phyloP scores from a whole-genome alignment of 768 basidiomycete species.

The Suillus brevipes region DNA sequence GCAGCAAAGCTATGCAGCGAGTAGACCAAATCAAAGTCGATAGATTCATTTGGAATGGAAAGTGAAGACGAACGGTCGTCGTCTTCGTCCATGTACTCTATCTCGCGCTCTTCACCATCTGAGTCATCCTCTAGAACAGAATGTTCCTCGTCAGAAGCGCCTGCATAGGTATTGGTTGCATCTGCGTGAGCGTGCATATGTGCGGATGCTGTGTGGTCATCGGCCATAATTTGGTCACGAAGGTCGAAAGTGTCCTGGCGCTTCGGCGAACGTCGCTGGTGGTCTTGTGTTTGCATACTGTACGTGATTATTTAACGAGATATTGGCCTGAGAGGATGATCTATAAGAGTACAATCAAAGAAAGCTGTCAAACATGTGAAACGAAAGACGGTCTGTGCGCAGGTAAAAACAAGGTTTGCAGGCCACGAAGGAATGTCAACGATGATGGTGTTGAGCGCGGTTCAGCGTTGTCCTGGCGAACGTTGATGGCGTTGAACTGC shows the following conservation, averaged over 20 bases:
- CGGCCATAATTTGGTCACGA: conserved; percentile 58
- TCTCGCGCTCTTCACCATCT: conserved; percentile 66
- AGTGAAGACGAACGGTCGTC: conserved; percentile 80
- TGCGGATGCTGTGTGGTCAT: conserved; percentile 48
- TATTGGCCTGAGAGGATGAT: not conserved
- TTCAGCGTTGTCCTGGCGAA: not conserved
- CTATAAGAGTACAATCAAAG: not conserved
- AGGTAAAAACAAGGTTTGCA: not conserved
- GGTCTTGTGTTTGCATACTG: conserved; percentile 33
- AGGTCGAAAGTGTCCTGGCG: conserved; percentile 73
- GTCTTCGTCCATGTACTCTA: conserved; percentile 70
- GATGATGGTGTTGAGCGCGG: not conserved
- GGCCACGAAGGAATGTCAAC: not conserved
- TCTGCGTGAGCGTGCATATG: conserved; percentile 50
- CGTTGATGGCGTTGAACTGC: not conserved
- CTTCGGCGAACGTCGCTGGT: conserved; percentile 23
- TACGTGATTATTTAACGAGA: conserved; percentile 2
- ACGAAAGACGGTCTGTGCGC: not conserved
- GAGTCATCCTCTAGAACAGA: conserved; percentile 87
- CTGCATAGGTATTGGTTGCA: conserved; percentile 38
- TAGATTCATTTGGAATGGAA: conserved; percentile 87
- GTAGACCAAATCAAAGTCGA: conserved; percentile 92
- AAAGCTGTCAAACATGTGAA: conserved; percentile 1
- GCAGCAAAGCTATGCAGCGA: conserved; percentile 96
- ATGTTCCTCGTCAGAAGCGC: conserved; percentile 71